Evolutionary conservation across 768 basidiomycete genomes (phyloP), one percentile per base, ranked within the genome.

Genomic region (Suillus variegatus): DNA sequence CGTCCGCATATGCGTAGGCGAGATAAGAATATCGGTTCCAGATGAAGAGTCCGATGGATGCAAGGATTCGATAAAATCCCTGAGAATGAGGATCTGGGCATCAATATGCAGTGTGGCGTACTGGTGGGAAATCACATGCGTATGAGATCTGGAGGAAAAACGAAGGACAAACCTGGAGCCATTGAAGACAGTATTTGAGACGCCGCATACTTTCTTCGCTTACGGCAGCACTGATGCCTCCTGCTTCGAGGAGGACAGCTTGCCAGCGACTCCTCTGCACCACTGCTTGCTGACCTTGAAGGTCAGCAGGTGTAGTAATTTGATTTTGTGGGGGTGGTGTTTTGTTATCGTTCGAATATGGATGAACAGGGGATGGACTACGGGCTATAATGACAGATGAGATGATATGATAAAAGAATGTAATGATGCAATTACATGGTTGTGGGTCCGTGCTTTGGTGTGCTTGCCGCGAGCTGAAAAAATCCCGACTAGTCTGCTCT

Each of bases 201-300:
- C 91, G 82, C 63, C 92, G 82, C 91, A 97, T 92, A 71, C 89
- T 94, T 76, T 96, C 95, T 67, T 95, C 94, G 75, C 93, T 94
- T 40, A 96, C 81, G 9, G 95, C 94, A 0, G 92, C 93, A 64
- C 93, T 86, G 41, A 97, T 81, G 0, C 94, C 94, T 16, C 94
- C 93, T 2, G 93, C 94, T 76, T 96, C 94, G 28, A 91, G 81
- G 47, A 96, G 79, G 35, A 95, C 85, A 0, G 90, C 86, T 70
- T 95, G 93, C 94, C 92, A 94, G 49, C 91, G 82, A 75, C 91
- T 91, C n/a, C 93, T 84, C 57, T 85, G 86, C 0, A 84, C 86
- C 12, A 92, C 86, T 72, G 89, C 85, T 28, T 82, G 82, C 40
- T 83, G 79, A 41, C 67, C 65, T 28, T 73, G 71, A 20, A 75